phyloP scores from a whole-genome alignment of 495 filamentous ascomycete genomes.

The Extremus antarcticus region DNA sequence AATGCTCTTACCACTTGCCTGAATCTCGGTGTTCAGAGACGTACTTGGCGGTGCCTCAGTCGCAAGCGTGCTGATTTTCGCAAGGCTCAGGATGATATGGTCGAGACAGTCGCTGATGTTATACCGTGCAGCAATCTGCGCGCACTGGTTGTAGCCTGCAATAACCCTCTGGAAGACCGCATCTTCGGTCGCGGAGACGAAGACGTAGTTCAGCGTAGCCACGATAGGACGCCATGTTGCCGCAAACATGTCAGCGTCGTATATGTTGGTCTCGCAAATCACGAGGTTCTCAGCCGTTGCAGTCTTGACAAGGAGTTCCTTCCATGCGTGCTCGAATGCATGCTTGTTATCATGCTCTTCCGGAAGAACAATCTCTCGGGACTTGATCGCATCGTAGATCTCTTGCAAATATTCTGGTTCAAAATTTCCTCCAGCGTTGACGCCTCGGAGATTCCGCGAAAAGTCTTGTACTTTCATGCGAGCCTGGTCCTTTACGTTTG shows the following conservation, averaged over 20 bases:
- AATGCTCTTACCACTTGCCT: conserved; percentile 70
- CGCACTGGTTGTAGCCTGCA: conserved; percentile 90
- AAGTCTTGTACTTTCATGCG: conserved; percentile 80
- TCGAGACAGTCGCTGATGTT: conserved; percentile 76
- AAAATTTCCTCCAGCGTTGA: conserved; percentile 80
- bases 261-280: conserved; percentile 84
- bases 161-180: conserved; percentile 90
- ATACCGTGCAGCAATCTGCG: conserved; percentile 82
- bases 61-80: conserved; percentile 79
- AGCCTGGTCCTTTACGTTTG: conserved; percentile 67
- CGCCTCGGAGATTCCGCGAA: conserved; percentile 73
- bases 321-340: conserved; percentile 96
- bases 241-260: conserved; percentile 94
- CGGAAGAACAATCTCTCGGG: conserved; percentile 88
- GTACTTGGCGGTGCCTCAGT: conserved; percentile 68
- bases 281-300: conserved; percentile 60
- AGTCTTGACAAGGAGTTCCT: conserved; percentile 80
- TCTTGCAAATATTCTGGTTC: conserved; percentile 70
- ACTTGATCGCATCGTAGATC: conserved; percentile 85
- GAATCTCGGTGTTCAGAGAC: conserved; percentile 87
- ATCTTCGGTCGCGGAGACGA: conserved; percentile 97
- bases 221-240: conserved; percentile 93
- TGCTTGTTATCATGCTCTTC: conserved; percentile 95
- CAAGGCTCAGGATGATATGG: conserved; percentile 77
- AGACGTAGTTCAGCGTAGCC: conserved; percentile 91